Evolutionary conservation across 495 filamentous ascomycete genomes (phyloP).

Genomic region (Penicillium paxilli): DNA sequence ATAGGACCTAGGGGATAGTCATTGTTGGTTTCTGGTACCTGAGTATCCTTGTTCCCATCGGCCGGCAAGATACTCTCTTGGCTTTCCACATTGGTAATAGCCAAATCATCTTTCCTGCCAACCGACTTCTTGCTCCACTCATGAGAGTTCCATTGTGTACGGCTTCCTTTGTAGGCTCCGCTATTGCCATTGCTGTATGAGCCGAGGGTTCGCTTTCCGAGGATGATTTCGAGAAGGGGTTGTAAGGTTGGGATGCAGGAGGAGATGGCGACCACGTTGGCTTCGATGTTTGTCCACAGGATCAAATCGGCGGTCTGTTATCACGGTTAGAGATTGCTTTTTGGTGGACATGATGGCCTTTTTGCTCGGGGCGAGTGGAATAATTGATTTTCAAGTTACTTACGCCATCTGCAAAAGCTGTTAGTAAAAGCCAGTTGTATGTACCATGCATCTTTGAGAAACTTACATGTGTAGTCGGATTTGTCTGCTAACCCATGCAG

Average conservation of each 20-base stretch:
- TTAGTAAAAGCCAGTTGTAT: not conserved
- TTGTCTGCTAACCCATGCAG: constrained; percentile 34
- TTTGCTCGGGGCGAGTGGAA: not conserved
- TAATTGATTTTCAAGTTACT: not conserved
- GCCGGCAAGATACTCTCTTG: constrained; percentile 31
- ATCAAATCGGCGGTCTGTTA: not conserved
- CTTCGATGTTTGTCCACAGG: constrained; percentile 31
- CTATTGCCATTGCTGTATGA: constrained; percentile 19
- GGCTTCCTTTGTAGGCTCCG: not conserved
- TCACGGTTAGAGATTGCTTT: not conserved
- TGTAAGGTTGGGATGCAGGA: constrained; percentile 45
- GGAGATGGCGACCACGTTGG: constrained; percentile 41
- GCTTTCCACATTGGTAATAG: constrained; percentile 30
- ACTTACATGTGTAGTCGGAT: constrained; percentile 37
- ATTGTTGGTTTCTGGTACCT: not conserved
- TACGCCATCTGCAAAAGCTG: not conserved
- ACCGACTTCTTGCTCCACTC: constrained; percentile 17
- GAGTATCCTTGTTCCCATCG: not conserved
- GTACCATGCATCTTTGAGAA: not conserved
- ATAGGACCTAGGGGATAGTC: constrained; percentile 5
- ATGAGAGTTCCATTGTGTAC: constrained; percentile 3
- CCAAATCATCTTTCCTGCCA: constrained; percentile 14
- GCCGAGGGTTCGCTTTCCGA: constrained; percentile 29
- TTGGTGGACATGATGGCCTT: too few relatives aligned
- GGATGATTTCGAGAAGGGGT: constrained; percentile 37